Evolutionary conservation across 2,329 filamentous ascomycete genomes (phyloP).

Genomic region (Diaporthe velutina): DNA sequence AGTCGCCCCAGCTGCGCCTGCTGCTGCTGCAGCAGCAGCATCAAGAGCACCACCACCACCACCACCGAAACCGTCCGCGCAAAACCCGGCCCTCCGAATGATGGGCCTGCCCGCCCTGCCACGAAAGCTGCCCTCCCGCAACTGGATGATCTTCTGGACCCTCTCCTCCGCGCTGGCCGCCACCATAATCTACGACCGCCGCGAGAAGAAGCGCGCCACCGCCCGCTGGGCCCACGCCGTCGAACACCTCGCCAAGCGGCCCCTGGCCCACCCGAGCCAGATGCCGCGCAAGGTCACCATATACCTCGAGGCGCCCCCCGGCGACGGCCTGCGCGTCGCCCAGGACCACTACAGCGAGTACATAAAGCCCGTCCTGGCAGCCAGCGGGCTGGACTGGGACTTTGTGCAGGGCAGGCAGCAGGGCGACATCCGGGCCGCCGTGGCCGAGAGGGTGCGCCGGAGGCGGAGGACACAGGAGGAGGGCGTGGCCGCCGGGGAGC

Average conservation of each 20-base stretch:
- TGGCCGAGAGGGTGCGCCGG: conserved; percentile 88
- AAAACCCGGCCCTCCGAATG: conserved; percentile 82
- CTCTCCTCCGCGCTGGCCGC: conserved; percentile 82
- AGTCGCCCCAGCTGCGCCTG: conserved; percentile 43
- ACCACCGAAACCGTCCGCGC: conserved; percentile 57
- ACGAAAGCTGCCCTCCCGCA: conserved; percentile 89
- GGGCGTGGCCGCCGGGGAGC: conserved; percentile 53
- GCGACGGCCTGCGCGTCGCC: conserved; percentile 85
- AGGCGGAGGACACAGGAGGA: conserved; percentile 70
- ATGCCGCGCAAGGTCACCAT: conserved; percentile 89
- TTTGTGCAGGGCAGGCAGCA: conserved; percentile 92
- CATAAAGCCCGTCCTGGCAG: conserved; percentile 90
- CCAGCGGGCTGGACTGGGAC: conserved; percentile 94
- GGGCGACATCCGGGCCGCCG: conserved; percentile 89
- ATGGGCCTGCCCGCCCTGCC: conserved; percentile 89
- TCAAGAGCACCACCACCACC: conserved; percentile 43
- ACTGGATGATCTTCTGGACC: conserved; percentile 96
- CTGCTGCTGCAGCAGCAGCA: too few species aligned
- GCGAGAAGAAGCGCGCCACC: conserved; percentile 87
- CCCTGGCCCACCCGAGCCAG: conserved; percentile 72
- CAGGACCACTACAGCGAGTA: conserved; percentile 97
- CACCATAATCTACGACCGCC: conserved; percentile 91
- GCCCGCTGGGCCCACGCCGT: conserved; percentile 90
- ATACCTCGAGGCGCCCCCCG: conserved; percentile 87
- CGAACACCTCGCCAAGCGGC: conserved; percentile 84